Evolutionary conservation across 139 green algal genomes (phyloP).

Genomic region (Coccomyxa sp.): DNA sequence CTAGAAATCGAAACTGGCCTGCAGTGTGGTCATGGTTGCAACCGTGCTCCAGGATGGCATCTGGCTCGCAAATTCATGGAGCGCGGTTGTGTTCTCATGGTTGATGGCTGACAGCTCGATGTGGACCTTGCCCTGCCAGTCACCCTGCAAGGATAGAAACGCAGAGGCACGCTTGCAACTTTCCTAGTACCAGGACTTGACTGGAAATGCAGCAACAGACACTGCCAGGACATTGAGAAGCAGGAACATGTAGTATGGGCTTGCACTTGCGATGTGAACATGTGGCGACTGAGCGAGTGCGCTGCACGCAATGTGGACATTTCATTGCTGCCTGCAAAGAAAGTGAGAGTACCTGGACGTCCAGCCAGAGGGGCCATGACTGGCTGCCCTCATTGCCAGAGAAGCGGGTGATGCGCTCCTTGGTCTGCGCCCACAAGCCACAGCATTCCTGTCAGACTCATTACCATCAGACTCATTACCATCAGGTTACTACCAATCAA

Average conservation of each 20-base stretch:
- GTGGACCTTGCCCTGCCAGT: not conserved
- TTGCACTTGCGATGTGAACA: not conserved
- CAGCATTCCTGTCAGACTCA: not conserved
- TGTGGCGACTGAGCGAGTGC: not conserved
- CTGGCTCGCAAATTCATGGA: not conserved
- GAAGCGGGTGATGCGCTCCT: conserved; percentile 26
- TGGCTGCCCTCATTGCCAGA: conserved; percentile 10
- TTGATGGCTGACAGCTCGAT: not conserved
- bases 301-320: no score
- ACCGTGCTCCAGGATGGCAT: not conserved
- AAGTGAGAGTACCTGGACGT: not conserved
- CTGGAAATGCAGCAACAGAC: no score
- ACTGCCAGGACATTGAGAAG: no score
- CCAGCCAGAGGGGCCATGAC: conserved; percentile 30
- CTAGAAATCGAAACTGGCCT: not conserved
- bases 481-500: not conserved
- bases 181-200: no score
- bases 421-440: not conserved
- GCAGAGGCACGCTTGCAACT: no score
- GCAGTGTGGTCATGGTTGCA: not conserved
- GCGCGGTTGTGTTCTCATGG: not conserved
- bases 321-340: no score
- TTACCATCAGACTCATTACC: not conserved
- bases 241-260: not conserved
- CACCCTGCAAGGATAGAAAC: not conserved